These are phyloP conservation scores for Stachybotrys elegans DNA, from an alignment of 2,329 filamentous ascomycete genomes.

Conservation along the genomic window DNA sequence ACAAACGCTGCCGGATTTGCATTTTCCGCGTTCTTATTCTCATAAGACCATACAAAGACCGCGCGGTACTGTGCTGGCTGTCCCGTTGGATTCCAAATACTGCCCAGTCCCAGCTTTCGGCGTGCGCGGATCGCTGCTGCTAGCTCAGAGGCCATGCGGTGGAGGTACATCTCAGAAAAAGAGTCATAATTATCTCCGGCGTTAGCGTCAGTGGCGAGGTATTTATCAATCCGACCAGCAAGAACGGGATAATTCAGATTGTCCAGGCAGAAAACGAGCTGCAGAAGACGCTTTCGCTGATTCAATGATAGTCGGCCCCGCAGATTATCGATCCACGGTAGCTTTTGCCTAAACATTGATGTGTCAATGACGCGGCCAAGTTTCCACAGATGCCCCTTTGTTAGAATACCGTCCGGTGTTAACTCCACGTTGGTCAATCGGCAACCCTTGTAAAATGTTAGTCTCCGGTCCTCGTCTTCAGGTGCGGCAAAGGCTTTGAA, in stretches of 20 bases:
- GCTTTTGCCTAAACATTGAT: slow-evolving; percentile 6
- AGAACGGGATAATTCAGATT: neutral
- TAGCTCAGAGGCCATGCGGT: slow-evolving; percentile 13
- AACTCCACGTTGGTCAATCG: slow-evolving; percentile 15
- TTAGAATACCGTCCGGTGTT: slow-evolving; percentile 10
- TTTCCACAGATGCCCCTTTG: slow-evolving; percentile 20
- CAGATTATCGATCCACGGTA: slow-evolving; percentile 8
- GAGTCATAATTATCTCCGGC: slow-evolving; percentile 1
- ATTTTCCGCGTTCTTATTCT: neutral
- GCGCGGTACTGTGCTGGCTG: slow-evolving; percentile 6
- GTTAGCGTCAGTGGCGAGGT: slow-evolving; percentile 10
- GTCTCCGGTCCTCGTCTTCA: neutral
- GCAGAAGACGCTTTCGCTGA: slow-evolving; percentile 10
- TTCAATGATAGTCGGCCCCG: slow-evolving; percentile 9
- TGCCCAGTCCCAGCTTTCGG: slow-evolving; percentile 10
- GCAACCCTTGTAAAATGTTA: slow-evolving; percentile 21
- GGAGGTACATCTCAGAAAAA: slow-evolving; percentile 12
- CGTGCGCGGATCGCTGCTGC: slow-evolving; percentile 12
- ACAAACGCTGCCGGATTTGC: slow-evolving; percentile 1
- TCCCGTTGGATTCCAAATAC: slow-evolving; percentile 6
- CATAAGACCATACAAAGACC: slow-evolving; percentile 8
- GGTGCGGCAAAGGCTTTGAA: slow-evolving; percentile 16
- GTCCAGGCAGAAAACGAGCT: slow-evolving; percentile 3
- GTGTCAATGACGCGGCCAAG: slow-evolving; percentile 13
- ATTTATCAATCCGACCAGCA: slow-evolving; percentile 4